Percentiles rank a stretch among this genome's conserved stretches.
phyloP scores from a whole-genome alignment of 2,329 filamentous ascomycete genomes.

The Pyrenochaeta sp. region DNA sequence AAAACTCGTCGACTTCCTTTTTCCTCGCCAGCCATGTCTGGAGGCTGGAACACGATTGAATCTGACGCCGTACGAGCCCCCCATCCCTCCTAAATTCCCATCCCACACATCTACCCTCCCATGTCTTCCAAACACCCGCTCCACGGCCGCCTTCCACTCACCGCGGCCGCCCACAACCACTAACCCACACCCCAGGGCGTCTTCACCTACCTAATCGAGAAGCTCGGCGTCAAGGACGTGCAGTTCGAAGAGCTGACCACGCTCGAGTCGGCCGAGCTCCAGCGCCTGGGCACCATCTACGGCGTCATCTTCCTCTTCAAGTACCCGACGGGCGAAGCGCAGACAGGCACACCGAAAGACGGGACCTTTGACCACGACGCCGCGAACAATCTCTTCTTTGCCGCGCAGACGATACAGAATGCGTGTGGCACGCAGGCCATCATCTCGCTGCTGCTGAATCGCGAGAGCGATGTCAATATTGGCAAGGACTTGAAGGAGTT shows the following conservation, averaged over 20 bases:
- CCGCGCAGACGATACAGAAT: slow-evolving; percentile 96
- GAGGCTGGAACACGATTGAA: slow-evolving; percentile 31
- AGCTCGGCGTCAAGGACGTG: slow-evolving; percentile 88
- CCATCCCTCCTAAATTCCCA: no score
- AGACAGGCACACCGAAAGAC: slow-evolving; percentile 73
- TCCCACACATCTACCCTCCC: no score
- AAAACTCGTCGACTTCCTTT: background rate
- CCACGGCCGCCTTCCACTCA: slow-evolving; percentile 2
- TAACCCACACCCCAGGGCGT: slow-evolving; percentile 69
- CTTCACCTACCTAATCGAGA: slow-evolving; percentile 95
- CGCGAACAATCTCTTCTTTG: slow-evolving; percentile 85
- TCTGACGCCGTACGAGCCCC: slow-evolving; percentile 75
- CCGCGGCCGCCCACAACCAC: no score
- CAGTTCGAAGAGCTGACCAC: slow-evolving; percentile 97
- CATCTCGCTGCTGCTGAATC: slow-evolving; percentile 89
- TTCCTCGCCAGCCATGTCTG: slow-evolving; percentile 23
- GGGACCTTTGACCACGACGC: slow-evolving; percentile 81
- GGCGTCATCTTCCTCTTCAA: slow-evolving; percentile 99
- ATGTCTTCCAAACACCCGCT: no score
- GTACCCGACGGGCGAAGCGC: slow-evolving; percentile 76
- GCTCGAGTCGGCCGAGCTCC: slow-evolving; percentile 78
- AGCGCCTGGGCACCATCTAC: slow-evolving; percentile 71
- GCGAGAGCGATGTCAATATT: slow-evolving; percentile 73
- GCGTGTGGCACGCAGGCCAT: slow-evolving; percentile 97
- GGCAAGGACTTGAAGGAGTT: slow-evolving; percentile 76